Base-by-base conservation (phyloP, 1,139 yeast species). In the Candida labiduridarum region DNA sequence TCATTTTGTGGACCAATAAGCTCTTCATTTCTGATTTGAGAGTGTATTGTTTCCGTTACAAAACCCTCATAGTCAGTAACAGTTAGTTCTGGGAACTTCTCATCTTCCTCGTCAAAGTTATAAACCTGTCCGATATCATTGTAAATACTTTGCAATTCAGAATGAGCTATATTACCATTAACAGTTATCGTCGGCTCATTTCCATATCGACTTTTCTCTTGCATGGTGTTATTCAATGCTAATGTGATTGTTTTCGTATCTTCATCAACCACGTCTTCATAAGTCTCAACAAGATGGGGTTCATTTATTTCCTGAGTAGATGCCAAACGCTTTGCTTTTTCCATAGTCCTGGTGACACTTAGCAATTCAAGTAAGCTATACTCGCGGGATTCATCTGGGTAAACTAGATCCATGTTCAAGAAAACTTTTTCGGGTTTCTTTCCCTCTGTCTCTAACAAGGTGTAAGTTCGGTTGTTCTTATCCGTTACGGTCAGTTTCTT, bases 171-270 rank as follows among this genome's bases (percentile, higher is more conserved):
- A 52, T 83, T 83, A 0, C 97, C 86, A 63, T 79, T 85, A 63
- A 86, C 69, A 0, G 97, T 90, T 59, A 88, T 79, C 0, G 97
- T 90, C 0, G 96, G 96, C 0, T 90, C 84, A 11, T 71, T 68
- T 4, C 81, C 76, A 19, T 19, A 59, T 25, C 27, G 55, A 1
- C 52, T 36, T 12, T 16, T 44, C 14, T 38, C 41, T 9, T 12
- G 15, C 2, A 58, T 56, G 3, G 57, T 52, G 44, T 54, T 53
- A 22, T 67, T 64, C 31, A 74, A 56, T 0, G 78, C 77, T n/a
- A 74, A 62, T 2, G 68, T 64, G 47, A 71, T 64, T 2, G 78
- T 69, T 38, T 60, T 55, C 11, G 60, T 59, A 10, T 51, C 52
- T 47, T 60, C 62, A 16, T 48, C 19, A 16, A n/a, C 41, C 15